Percentiles rank a stretch among this genome's conserved stretches.
phyloP scores from a whole-genome alignment of 2,329 filamentous ascomycete species.

The Sarocladium strictum region DNA sequence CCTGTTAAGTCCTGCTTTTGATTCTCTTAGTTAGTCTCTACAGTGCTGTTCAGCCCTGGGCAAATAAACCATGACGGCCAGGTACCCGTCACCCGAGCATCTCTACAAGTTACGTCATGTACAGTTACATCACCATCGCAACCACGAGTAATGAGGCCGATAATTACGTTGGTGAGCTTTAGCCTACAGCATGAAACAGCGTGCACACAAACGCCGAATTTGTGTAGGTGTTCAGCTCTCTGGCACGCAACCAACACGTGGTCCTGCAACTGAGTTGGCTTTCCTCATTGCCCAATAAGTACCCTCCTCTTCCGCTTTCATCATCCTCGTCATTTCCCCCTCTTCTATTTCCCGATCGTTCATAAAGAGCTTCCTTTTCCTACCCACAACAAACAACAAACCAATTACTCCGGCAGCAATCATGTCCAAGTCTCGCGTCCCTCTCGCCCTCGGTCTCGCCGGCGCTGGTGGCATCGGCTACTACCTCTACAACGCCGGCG shows the following conservation, averaged over 20 bases:
- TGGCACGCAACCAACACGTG: slow-evolving; percentile 3
- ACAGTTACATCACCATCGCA: slow-evolving; percentile 3
- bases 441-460: slow-evolving; percentile 51
- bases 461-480: slow-evolving; percentile 70
- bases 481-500: slow-evolving; percentile 86
- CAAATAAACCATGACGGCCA: too few species aligned
- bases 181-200: too few species aligned
- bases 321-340: neutral
- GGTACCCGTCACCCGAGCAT: neutral
- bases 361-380: neutral
- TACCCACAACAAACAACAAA: neutral
- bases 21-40: neutral
- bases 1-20: neutral
- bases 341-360: neutral
- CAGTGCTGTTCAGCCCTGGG: too few species aligned
- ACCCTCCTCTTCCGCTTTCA: slow-evolving; percentile 5
- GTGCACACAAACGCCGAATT: neutral
- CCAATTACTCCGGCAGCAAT: slow-evolving; percentile 17
- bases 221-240: neutral
- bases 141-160: neutral
- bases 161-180: neutral
- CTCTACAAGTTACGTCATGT: slow-evolving; percentile 2
- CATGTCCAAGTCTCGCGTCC: slow-evolving; percentile 43
- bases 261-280: slow-evolving; percentile 1
- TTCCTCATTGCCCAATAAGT: neutral